phyloP scores from a whole-genome alignment of 805 yeast species.

The Spathaspora sp. region DNA sequence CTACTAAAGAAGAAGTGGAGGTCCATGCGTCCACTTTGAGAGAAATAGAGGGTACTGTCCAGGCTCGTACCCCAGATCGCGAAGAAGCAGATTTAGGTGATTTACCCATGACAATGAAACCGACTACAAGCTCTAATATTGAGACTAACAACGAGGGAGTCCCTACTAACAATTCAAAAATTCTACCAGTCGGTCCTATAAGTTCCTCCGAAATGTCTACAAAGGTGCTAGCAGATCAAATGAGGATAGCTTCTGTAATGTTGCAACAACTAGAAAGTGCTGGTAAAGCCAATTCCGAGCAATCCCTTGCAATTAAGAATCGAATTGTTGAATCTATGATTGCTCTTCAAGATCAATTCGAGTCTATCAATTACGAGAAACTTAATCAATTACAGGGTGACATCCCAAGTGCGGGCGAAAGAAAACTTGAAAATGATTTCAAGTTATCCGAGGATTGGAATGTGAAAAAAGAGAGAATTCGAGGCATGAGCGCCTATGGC shows the following conservation, averaged over 20 bases:
- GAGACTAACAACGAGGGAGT: neutral
- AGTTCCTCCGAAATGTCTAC: neutral
- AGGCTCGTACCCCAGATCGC: neutral
- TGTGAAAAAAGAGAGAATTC: slow-evolving; percentile 73
- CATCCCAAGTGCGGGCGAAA: slow-evolving; percentile 68
- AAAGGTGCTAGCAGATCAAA: slow-evolving; percentile 66
- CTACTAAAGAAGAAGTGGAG: neutral
- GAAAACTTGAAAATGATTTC: slow-evolving; percentile 88
- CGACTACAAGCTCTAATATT: neutral
- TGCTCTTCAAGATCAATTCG: slow-evolving; percentile 35
- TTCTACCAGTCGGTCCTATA: neutral
- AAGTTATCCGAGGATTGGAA: slow-evolving; percentile 95
- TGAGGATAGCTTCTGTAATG: slow-evolving; percentile 96
- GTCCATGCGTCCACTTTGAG: neutral
- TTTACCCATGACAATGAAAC: slow-evolving; percentile 3
- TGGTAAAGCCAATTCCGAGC: slow-evolving; percentile 51
- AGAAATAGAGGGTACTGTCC: neutral
- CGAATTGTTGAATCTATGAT: slow-evolving; percentile 19
- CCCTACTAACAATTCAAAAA: neutral
- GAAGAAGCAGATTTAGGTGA: slow-evolving; percentile 10
- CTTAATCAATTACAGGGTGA: slow-evolving; percentile 52
- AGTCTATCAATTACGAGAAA: slow-evolving; percentile 29
- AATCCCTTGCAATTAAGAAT: slow-evolving; percentile 22
- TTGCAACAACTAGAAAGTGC: slow-evolving; percentile 80
- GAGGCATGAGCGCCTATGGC: slow-evolving; percentile 76